Evolutionary conservation across 352 stramenopile species (phyloP).

Genomic region (Phytopythium kandeliae): DNA sequence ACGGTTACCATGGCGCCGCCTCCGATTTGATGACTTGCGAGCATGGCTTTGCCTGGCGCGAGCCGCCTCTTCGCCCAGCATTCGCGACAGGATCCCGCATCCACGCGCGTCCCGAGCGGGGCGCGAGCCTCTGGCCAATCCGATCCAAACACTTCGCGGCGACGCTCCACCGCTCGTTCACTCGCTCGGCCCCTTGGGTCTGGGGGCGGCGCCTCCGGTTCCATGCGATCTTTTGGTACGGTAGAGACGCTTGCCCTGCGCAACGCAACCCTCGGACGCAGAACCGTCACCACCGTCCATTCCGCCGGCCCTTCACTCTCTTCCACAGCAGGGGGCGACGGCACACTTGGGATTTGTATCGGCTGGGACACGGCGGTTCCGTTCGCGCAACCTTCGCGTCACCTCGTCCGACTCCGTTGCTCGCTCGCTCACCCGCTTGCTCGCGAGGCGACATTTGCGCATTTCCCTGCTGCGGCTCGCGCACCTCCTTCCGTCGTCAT

Average conservation of each 20-base stretch:
- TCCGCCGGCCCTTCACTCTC: conserved; percentile 2
- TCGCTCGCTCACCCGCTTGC: too few relatives aligned
- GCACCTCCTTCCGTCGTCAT: background rate
- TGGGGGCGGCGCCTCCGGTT: too few relatives aligned
- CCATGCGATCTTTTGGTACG: conserved; percentile 6
- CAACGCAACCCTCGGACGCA: background rate
- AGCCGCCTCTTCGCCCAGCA: background rate
- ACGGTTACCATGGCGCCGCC: too few relatives aligned
- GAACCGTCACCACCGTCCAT: conserved; percentile 1
- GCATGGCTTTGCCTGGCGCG: background rate
- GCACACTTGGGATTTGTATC: background rate
- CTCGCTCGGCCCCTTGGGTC: too few relatives aligned
- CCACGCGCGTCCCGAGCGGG: too few relatives aligned
- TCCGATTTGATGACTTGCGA: too few relatives aligned
- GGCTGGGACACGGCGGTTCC: background rate
- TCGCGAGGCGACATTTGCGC: conserved; percentile 4
- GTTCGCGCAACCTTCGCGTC: conserved; percentile 11
- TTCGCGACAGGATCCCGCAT: background rate
- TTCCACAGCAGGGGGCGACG: too few relatives aligned
- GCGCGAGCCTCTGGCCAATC: conserved; percentile 2
- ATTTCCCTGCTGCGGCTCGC: conserved; percentile 6
- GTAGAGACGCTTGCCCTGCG: too few relatives aligned
- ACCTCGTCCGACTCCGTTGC: background rate
- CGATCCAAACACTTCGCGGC: background rate
- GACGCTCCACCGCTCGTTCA: background rate